Conservation (phyloP, 371 early-diverging fungal species). For the Lichtheimia corymbifera region DNA sequence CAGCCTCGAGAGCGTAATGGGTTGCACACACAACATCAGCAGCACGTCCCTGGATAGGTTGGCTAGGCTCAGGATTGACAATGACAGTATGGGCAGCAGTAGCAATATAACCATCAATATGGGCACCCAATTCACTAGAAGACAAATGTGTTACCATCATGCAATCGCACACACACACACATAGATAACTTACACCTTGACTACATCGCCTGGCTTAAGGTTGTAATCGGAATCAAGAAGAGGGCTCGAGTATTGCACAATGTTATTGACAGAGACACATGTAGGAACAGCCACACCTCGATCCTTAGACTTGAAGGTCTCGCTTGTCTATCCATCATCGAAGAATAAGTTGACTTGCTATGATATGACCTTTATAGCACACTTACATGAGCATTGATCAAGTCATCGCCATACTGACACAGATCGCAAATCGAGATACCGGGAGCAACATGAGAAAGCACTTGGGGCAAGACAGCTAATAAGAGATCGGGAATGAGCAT, state of each 20-base stretch:
- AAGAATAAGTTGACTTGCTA: too few species aligned
- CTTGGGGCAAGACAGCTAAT: slow-evolving; percentile 42
- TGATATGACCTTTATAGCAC: too few species aligned
- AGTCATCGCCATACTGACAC: slow-evolving; percentile 82
- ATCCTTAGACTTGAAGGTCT: slow-evolving; percentile 69
- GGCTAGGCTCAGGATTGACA: slow-evolving; percentile 58
- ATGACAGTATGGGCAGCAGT: slow-evolving; percentile 85
- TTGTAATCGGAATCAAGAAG: slow-evolving; percentile 54
- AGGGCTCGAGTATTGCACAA: slow-evolving; percentile 79
- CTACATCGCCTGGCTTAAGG: slow-evolving; percentile 80
- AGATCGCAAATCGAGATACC: slow-evolving; percentile 75
- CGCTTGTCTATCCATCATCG: slow-evolving; percentile 49
- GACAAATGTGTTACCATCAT: not conserved
- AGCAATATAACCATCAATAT: slow-evolving; percentile 92
- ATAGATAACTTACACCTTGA: slow-evolving; percentile 82
- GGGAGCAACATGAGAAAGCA: slow-evolving; percentile 56
- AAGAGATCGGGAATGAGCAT: not conserved
- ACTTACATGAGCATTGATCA: slow-evolving; percentile 66
- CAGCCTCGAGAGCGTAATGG: slow-evolving; percentile 76
- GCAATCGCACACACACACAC: not conserved
- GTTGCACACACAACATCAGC: slow-evolving; percentile 87
- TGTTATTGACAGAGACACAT: slow-evolving; percentile 79
- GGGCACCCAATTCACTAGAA: slow-evolving; percentile 84
- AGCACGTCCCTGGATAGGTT: slow-evolving; percentile 71
- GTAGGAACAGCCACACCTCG: slow-evolving; percentile 90